Percentiles rank a stretch among this genome's conserved stretches.
Evolutionary conservation across 305 asterid genomes (phyloP).

Genomic region (Withania somnifera): DNA sequence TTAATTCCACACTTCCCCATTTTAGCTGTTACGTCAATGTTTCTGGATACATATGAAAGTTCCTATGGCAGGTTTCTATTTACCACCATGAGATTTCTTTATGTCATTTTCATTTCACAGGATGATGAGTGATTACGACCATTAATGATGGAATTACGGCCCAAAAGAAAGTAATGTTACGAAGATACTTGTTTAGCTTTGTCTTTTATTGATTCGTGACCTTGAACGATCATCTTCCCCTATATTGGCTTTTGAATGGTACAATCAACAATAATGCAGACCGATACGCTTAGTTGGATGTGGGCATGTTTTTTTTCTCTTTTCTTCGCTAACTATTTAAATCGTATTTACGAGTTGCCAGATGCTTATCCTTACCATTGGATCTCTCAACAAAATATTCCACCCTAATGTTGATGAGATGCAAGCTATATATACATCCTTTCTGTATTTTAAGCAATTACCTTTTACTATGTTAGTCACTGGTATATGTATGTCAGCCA

Average conservation of each 20-base stretch:
- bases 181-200: neutral
- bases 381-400: slow-evolving; percentile 81
- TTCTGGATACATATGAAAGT: neutral
- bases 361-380: slow-evolving; percentile 94
- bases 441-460: neutral
- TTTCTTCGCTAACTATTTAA: neutral
- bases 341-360: slow-evolving; percentile 54
- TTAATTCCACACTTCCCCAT: no score
- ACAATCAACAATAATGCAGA: neutral
- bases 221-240: no score
- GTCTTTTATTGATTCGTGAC: neutral
- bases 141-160: slow-evolving; percentile 79
- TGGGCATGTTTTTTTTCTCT: neutral
- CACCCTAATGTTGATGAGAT: slow-evolving; percentile 93
- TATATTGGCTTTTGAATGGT: neutral
- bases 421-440: slow-evolving; percentile 31
- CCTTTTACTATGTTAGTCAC: neutral
- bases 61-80: neutral
- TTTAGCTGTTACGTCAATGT: neutral
- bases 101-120: slow-evolving; percentile 18
- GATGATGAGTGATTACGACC: slow-evolving; percentile 95
- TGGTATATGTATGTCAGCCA: neutral
- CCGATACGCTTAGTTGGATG: neutral
- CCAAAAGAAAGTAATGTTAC: slow-evolving; percentile 78
- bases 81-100: neutral